Evolutionary conservation across 768 basidiomycete genomes (phyloP).

Genomic region (Strobilomyces dryophilus): DNA sequence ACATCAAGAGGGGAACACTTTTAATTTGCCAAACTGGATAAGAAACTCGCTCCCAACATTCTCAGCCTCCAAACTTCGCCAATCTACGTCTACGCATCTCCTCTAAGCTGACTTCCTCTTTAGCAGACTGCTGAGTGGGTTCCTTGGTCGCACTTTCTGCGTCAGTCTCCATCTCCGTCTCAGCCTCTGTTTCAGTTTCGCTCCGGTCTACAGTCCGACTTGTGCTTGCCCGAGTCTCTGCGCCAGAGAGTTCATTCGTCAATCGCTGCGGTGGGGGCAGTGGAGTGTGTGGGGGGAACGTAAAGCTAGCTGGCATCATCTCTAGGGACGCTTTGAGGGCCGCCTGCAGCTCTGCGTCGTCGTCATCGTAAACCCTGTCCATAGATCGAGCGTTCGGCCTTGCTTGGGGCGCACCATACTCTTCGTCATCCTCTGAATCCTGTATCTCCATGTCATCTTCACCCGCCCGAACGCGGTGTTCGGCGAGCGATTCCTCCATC

Average conservation of each 20-base stretch:
- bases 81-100: conserved; percentile 63
- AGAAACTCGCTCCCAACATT: neutral
- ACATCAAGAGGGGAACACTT: neutral
- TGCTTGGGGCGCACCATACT: conserved; percentile 5
- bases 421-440: conserved; percentile 25
- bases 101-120: conserved; percentile 49
- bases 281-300: conserved; percentile 26
- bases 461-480: conserved; percentile 13
- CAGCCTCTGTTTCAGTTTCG: conserved; percentile 32
- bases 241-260: neutral
- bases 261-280: conserved; percentile 16
- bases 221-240: conserved; percentile 1
- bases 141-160: conserved; percentile 7
- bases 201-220: conserved; percentile 11
- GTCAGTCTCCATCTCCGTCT: conserved; percentile 36
- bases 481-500: conserved; percentile 26
- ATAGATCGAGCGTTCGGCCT: conserved; percentile 2
- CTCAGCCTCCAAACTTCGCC: conserved; percentile 57
- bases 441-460: conserved; percentile 16
- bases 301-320: conserved; percentile 51
- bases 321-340: conserved; percentile 82
- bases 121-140: conserved; percentile 10
- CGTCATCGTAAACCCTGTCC: conserved; percentile 72
- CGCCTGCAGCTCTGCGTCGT: conserved; percentile 83
- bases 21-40: neutral